Conservation (phyloP, 2,329 filamentous ascomycete species). For the Biscogniauxia marginata region DNA sequence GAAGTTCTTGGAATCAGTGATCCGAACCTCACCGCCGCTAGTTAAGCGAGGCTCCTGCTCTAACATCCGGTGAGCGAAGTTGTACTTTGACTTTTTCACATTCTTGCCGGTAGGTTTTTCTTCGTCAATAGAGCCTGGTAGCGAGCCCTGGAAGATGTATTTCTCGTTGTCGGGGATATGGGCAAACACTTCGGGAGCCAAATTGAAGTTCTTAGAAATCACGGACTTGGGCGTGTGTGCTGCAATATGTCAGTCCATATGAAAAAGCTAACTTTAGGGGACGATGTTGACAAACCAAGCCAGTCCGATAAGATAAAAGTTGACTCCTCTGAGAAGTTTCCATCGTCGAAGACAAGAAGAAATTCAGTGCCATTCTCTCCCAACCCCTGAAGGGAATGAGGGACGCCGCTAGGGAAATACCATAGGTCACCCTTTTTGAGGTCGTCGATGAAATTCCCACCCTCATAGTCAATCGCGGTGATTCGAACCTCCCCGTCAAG, state of each 20-base stretch:
- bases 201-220: slow-evolving; percentile 72
- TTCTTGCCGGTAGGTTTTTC: slow-evolving; percentile 61
- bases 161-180: slow-evolving; percentile 66
- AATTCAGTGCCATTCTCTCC: slow-evolving; percentile 65
- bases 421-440: slow-evolving; percentile 74
- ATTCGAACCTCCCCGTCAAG: slow-evolving; percentile 69
- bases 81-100: slow-evolving; percentile 64
- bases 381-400: slow-evolving; percentile 74
- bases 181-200: slow-evolving; percentile 68
- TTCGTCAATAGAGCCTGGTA: slow-evolving; percentile 62
- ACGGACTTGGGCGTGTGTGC: slow-evolving; percentile 71
- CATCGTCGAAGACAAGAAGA: slow-evolving; percentile 49
- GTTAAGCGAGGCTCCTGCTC: slow-evolving; percentile 65
- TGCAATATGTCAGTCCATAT: slow-evolving; percentile 26
- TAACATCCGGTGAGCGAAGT: slow-evolving; percentile 72
- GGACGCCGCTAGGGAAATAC: slow-evolving; percentile 78
- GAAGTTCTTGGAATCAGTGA: slow-evolving; percentile 75
- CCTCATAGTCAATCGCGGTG: slow-evolving; percentile 72
- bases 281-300: slow-evolving; percentile 49
- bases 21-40: slow-evolving; percentile 69
- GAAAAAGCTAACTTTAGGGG: neutral
- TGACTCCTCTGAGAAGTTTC: slow-evolving; percentile 57
- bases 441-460: slow-evolving; percentile 75
- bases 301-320: slow-evolving; percentile 74
- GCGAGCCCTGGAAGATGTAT: slow-evolving; percentile 73